These are phyloP conservation scores for Takakia lepidozioides DNA, from an alignment of 225 moss, liverwort and hornwort species.

Conservation along the genomic window DNA sequence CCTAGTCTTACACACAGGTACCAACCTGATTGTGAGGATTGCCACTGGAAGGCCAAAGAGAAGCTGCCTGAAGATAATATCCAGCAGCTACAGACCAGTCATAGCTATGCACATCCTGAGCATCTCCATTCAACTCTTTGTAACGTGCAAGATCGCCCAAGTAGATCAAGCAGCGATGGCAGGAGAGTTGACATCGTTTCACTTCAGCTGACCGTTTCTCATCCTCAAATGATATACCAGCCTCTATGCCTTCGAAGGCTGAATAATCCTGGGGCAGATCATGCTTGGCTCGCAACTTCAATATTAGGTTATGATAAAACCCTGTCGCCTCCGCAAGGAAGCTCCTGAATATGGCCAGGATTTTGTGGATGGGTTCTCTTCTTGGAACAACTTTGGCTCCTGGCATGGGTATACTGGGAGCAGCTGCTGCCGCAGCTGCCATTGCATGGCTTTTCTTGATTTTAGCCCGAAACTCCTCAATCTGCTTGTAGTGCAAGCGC, in stretches of 20 bases:
- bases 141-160: conserved; percentile 96
- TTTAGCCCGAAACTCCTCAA: conserved; percentile 86
- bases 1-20: too few species aligned
- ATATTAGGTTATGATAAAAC: conserved; percentile 89
- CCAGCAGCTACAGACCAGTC: conserved; percentile 99
- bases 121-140: conserved; percentile 87
- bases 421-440: conserved; percentile 50
- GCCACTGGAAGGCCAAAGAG: conserved; percentile 87
- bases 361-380: conserved; percentile 66
- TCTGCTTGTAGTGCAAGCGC: conserved; percentile 98
- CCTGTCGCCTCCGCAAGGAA: conserved; percentile 90
- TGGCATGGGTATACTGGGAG: conserved; percentile 39
- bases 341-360: conserved; percentile 79
- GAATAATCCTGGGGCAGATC: conserved; percentile 83
- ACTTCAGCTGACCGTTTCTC: conserved; percentile 52
- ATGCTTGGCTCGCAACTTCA: conserved; percentile 85
- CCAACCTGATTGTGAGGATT: conserved; percentile 98
- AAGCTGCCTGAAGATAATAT: conserved; percentile 84
- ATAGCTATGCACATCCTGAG: conserved; percentile 56
- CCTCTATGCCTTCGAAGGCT: conserved; percentile 53
- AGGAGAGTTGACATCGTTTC: conserved; percentile 79
- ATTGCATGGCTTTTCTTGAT: conserved; percentile 75
- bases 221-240: conserved; percentile 33
- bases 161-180: conserved; percentile 93
- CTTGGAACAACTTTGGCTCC: conserved; percentile 56